These are phyloP conservation scores for Beverwykella pulmonaria DNA, from an alignment of 495 filamentous ascomycete species.

Conservation along the genomic window DNA sequence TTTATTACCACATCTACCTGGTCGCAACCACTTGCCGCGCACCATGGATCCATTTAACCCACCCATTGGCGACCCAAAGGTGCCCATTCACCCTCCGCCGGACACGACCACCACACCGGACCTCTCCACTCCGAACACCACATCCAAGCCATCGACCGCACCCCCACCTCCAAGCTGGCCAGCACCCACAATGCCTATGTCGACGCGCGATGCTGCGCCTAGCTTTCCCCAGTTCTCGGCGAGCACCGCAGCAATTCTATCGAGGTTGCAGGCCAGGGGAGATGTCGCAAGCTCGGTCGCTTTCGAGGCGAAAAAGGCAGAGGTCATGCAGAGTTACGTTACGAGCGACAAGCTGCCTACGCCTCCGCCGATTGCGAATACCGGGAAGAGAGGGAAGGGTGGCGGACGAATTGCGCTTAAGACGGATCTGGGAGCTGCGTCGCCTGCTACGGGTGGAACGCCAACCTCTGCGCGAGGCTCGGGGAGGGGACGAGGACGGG, in stretches of 20 bases:
- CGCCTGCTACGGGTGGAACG: conserved; percentile 17
- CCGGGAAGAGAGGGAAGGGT: conserved; percentile 38
- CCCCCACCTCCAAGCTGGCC: conserved; percentile 6
- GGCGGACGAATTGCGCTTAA: conserved; percentile 49
- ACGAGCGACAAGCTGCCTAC: conserved; percentile 47
- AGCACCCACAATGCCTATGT: background rate
- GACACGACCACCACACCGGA: background rate
- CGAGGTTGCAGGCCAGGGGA: conserved; percentile 31
- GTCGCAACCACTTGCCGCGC: conserved; percentile 8
- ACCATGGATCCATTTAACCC: conserved; percentile 6
- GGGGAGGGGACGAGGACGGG: conserved; percentile 35
- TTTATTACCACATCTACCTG: background rate
- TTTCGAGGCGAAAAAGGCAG: conserved; percentile 50
- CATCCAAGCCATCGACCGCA: background rate
- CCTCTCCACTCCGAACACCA: conserved; percentile 4
- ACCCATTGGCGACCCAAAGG: background rate
- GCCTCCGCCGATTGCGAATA: conserved; percentile 29
- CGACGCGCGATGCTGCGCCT: background rate
- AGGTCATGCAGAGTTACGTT: conserved; percentile 50
- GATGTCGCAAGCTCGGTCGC: conserved; percentile 35
- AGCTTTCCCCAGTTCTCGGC: conserved; percentile 37
- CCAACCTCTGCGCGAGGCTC: conserved; percentile 26
- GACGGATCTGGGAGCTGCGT: conserved; percentile 15
- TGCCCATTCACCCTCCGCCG: conserved; percentile 12
- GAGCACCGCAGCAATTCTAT: conserved; percentile 38